Evolutionary conservation across 352 stramenopile genomes (phyloP).

Genomic region (Peronospora destructor): DNA sequence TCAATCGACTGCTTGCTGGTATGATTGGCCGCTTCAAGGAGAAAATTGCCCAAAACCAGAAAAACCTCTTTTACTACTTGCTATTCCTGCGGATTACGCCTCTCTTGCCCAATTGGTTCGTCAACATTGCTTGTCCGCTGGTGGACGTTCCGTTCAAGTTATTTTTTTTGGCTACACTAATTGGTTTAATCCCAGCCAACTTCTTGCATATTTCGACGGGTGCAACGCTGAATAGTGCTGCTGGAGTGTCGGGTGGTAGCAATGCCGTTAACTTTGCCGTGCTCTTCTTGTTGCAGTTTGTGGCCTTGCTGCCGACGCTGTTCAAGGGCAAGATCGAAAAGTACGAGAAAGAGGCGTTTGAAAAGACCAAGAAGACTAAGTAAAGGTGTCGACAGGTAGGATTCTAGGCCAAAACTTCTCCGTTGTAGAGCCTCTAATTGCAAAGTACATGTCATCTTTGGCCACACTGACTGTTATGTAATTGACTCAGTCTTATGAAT

Average conservation of each 20-base stretch:
- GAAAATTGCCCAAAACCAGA: conserved; percentile 78
- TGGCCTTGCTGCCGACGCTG: conserved; percentile 71
- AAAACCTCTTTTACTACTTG: conserved; percentile 86
- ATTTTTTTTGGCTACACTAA: conserved; percentile 78
- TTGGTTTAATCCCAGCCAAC: conserved; percentile 77
- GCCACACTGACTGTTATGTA: no score
- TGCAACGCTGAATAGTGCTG: conserved; percentile 68
- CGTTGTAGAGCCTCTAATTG: not conserved
- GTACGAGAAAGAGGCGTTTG: conserved; percentile 72
- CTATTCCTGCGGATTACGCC: conserved; percentile 86
- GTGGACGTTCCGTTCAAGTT: conserved; percentile 80
- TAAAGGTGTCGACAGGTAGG: conserved; percentile 9
- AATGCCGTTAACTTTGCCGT: conserved; percentile 78
- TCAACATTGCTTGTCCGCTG: conserved; percentile 83
- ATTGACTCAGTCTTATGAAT: no score
- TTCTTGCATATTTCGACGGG: conserved; percentile 83
- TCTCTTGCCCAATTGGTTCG: conserved; percentile 85
- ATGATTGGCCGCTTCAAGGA: conserved; percentile 79
- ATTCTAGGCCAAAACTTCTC: not conserved
- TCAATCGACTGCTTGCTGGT: conserved; percentile 53
- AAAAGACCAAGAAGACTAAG: conserved; percentile 54
- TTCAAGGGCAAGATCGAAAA: conserved; percentile 85
- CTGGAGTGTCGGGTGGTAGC: conserved; percentile 41
- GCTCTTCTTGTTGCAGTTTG: conserved; percentile 80
- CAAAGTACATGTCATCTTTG: not conserved